A percentile compares a stretch with the other conserved stretches of the same genome.
Conservation (phyloP, 495 filamentous ascomycete species). For the Tetracladium marchalianum region DNA sequence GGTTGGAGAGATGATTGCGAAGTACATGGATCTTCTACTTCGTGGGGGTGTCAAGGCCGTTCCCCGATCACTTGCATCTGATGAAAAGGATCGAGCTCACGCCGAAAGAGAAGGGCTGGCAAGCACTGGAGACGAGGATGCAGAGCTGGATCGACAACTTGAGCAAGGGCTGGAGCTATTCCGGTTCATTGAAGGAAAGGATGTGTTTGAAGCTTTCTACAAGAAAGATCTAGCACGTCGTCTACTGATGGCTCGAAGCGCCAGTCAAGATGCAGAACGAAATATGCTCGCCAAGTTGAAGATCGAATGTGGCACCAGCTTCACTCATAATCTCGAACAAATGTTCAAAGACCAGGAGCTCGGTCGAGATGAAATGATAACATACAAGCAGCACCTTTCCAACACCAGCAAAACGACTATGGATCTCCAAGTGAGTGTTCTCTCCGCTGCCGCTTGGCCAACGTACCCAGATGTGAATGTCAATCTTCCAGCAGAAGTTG, state of each 20-base stretch:
- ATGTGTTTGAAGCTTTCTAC: slow-evolving; percentile 97
- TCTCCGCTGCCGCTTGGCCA: slow-evolving; percentile 85
- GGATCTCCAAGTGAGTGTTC: slow-evolving; percentile 69
- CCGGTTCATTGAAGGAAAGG: slow-evolving; percentile 93
- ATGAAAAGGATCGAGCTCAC: slow-evolving; percentile 36
- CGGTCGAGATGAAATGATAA: slow-evolving; percentile 29
- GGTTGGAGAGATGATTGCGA: slow-evolving; percentile 97
- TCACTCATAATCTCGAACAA: slow-evolving; percentile 92
- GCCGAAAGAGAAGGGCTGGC: slow-evolving; percentile 44
- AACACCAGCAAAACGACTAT: slow-evolving; percentile 38
- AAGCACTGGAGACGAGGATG: slow-evolving; percentile 69
- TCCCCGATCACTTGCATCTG: slow-evolving; percentile 42
- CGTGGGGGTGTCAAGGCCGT: slow-evolving; percentile 78
- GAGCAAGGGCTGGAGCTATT: slow-evolving; percentile 90
- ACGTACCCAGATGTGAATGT: slow-evolving; percentile 73
- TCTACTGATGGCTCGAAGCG: slow-evolving; percentile 81
- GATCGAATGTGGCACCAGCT: slow-evolving; percentile 84
- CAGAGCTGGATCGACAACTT: slow-evolving; percentile 78
- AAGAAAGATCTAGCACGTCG: slow-evolving; percentile 90
- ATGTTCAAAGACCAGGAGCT: slow-evolving; percentile 99
- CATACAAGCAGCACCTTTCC: slow-evolving; percentile 20
- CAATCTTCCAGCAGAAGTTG: slow-evolving; percentile 61
- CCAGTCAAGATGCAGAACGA: slow-evolving; percentile 87
- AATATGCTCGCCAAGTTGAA: slow-evolving; percentile 89
- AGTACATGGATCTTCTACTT: slow-evolving; percentile 86